Evolutionary conservation across 805 yeast species (phyloP), one percentile per base, ranked within the genome.

Genomic region (Pichia thaimueangensis): DNA sequence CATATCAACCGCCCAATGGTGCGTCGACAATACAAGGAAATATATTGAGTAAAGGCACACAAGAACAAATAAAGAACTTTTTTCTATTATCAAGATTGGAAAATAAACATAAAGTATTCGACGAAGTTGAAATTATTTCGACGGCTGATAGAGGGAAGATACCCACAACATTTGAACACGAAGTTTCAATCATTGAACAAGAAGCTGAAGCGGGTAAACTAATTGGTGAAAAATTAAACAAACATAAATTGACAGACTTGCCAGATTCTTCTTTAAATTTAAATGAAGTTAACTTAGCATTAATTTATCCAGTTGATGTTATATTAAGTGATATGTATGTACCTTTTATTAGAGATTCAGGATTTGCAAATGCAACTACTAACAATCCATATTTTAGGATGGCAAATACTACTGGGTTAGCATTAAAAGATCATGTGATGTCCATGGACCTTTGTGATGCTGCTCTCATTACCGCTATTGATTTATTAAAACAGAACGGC

Each of bases 361-460:
- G 77, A 6, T 76, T 64, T 57, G 69, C 76, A 72, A 70, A 68
- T 57, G 67, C 76, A 63, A 75, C 83, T 71, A 78, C 86, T 80
- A 82, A 81, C 79, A 74, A 74, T 42, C 78, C 95, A 36, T 83
- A 79, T 59, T 69, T 69, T 65, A 91, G 96, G 97, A 83, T 91
- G 85, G 85, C 87, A 37, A 91, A 91, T 57, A 86, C 97, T 4
- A 70, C 88, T 12, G 97, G 98, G 4, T 64, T 86, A 31, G 75
- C 80, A 9, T 78, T 83, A 31, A 76, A 77, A 49, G 98, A 91
- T 60, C 97, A 91, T 62, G 65, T 73, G 12, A 78, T 77, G 51
- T 87, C 96, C 47, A 82, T 93, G 86, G 89, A 89, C 56, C 66
- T 91, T 23, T 91, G 97, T 60, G 93, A 86, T 53, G 96, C 96